phyloP scores from a whole-genome alignment of 805 yeast genomes.

The Monosporozyma unispora region DNA sequence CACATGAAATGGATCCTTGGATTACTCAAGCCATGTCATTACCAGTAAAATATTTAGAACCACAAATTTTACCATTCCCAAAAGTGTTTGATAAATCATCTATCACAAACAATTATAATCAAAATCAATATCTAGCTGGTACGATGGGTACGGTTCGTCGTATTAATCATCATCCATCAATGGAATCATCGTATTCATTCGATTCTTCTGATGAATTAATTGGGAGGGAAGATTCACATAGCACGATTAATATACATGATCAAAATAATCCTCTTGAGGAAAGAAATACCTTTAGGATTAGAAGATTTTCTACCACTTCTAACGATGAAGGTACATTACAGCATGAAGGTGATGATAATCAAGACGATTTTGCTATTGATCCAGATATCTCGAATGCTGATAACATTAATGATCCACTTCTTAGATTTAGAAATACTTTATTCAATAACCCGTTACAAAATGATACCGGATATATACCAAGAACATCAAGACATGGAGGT shows the following conservation, averaged over 20 bases:
- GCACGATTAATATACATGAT: background rate
- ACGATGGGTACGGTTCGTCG: background rate
- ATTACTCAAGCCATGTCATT: slow-evolving; percentile 23
- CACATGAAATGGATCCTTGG: slow-evolving; percentile 17
- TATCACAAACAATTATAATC: background rate
- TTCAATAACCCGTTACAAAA: background rate
- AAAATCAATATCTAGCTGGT: background rate
- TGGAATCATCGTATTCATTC: background rate
- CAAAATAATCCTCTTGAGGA: slow-evolving; percentile 1
- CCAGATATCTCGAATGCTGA: background rate
- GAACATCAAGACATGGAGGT: background rate
- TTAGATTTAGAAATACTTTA: background rate
- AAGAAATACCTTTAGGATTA: slow-evolving; percentile 16
- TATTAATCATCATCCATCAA: slow-evolving; percentile 2
- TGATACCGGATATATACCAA: background rate
- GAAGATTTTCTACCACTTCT: slow-evolving; percentile 24
- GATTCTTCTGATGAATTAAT: background rate
- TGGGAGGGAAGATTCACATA: background rate
- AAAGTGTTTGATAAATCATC: slow-evolving; percentile 10
- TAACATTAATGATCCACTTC: background rate
- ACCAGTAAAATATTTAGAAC: slow-evolving; percentile 24
- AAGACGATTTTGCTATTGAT: slow-evolving; percentile 7
- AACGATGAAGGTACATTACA: slow-evolving; percentile 12
- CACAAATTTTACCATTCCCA: slow-evolving; percentile 27
- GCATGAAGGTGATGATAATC: slow-evolving; percentile 7